phyloP scores from a whole-genome alignment of 371 early-diverging fungal genomes.

The Mortierella sp. region DNA sequence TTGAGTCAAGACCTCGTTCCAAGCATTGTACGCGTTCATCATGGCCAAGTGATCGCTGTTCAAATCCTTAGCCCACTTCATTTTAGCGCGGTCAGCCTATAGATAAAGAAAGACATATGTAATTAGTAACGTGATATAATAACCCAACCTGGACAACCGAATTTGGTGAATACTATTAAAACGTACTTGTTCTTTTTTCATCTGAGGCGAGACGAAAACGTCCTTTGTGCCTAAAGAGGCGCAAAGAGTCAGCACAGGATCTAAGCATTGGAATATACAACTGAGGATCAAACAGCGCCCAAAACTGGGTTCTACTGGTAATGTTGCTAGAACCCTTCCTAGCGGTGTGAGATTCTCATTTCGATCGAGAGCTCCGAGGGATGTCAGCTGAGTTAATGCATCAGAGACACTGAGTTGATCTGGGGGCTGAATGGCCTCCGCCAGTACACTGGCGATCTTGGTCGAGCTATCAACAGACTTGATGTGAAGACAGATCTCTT shows the following conservation, averaged over 20 bases:
- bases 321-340: constrained; percentile 73
- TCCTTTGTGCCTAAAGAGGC: constrained; percentile 41
- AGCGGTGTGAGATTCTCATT: constrained; percentile 71
- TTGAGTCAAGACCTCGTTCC: constrained; percentile 37
- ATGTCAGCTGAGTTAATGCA: constrained; percentile 61
- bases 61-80: constrained; percentile 57
- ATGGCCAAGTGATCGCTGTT: constrained; percentile 64
- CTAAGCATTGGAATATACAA: constrained; percentile 68
- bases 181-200: constrained; percentile 50
- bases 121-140: no score
- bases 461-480: constrained; percentile 61
- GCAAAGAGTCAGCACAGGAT: constrained; percentile 66
- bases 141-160: background rate
- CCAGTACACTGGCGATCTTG: constrained; percentile 63
- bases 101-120: background rate
- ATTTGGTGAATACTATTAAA: background rate
- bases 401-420: constrained; percentile 58
- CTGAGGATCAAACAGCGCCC: constrained; percentile 77
- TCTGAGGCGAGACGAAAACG: constrained; percentile 48
- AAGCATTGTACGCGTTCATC: constrained; percentile 60
- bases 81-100: constrained; percentile 57
- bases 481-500: constrained; percentile 77
- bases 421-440: constrained; percentile 72
- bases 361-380: constrained; percentile 63
- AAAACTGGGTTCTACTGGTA: constrained; percentile 79